Base-by-base conservation (phyloP, 805 yeast species). In the Candida alai region DNA sequence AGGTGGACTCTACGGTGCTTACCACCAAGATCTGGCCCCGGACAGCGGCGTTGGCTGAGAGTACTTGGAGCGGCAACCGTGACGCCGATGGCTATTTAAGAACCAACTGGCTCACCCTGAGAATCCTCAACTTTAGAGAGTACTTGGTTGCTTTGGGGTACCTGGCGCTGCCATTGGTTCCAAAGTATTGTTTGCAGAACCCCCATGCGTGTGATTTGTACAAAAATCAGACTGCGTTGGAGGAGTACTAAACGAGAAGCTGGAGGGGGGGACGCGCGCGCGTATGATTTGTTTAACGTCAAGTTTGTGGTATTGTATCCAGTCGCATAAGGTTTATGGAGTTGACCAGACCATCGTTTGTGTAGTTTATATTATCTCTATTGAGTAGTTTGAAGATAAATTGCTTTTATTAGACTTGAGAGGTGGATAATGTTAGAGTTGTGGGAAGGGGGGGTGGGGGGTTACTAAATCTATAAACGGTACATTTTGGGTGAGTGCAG, bases 11-110 rank as follows among this genome's bases (percentile, higher is more conserved):
- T 6, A 35, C 47, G 2, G 58, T 54, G 10, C 42, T 63, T 10
- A 55, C 58, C 8, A 37, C 36, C 6, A 58, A 52, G 39, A 35
- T 62, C 17, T 66, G 72, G 70, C 67, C 70, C 5, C 44, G 71
- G 31, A 40, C 65, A 3, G 68, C 68, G 5, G 67, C 71, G 5
- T 49, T 62, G 19, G 70, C 66, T 1, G 72, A 66, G 44, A 41
- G 48, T 8, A 48, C 58, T 2, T 66, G 71, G 71, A 58, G 65
- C 33, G 69, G 70, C 3, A 64, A 64, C 46, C 52, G 52, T 37
- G 55, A 58, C 31, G 39, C 36, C 18, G 30, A 40, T 3, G 68
- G 67, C 6, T 29, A 40, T 23, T 43, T 45, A 24, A 46, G 68
- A 39, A 50, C 61, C 4, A 45, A 46, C 13, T 41, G 41, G 5